Percentiles rank a stretch among this genome's conserved stretches.
Conservation (phyloP, 306 rosid species). For the Luffa acutangula region DNA sequence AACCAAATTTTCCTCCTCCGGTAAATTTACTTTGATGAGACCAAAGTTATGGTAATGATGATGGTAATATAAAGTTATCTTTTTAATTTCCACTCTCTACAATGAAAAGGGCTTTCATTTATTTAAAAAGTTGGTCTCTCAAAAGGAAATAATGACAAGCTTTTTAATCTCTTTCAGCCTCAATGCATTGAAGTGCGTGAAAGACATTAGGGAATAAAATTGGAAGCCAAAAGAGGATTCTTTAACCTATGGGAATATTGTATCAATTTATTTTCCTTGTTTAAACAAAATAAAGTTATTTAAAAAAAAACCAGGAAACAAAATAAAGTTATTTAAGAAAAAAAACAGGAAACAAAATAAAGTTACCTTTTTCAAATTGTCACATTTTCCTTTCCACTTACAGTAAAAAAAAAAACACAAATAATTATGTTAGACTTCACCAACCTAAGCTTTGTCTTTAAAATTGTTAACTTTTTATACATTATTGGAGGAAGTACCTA, state of each 20-base stretch:
- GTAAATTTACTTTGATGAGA: not conserved
- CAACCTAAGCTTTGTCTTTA: not conserved
- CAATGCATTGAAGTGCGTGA: not conserved
- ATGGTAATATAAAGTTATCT: not conserved
- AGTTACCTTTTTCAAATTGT: not conserved
- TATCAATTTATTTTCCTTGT: not conserved
- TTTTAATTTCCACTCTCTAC: not conserved
- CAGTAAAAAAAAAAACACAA: not conserved
- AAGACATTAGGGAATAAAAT: not conserved
- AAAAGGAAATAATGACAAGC: not conserved
- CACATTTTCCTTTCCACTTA: not conserved
- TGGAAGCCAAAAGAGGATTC: not conserved
- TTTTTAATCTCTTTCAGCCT: not conserved
- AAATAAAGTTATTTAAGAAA: too few relatives aligned
- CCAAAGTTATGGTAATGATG: not conserved
- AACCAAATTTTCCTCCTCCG: too few relatives aligned
- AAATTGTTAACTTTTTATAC: too few relatives aligned
- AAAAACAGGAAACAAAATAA: too few relatives aligned
- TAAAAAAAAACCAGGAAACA: too few relatives aligned
- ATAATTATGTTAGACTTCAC: not conserved
- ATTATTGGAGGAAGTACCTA: too few relatives aligned
- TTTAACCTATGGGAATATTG: not conserved
- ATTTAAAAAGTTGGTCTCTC: not conserved
- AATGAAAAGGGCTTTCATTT: not conserved
- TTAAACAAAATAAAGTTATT: not conserved